Base-by-base conservation (phyloP, 441 rosid species). In the Francoa sonchifolia region DNA sequence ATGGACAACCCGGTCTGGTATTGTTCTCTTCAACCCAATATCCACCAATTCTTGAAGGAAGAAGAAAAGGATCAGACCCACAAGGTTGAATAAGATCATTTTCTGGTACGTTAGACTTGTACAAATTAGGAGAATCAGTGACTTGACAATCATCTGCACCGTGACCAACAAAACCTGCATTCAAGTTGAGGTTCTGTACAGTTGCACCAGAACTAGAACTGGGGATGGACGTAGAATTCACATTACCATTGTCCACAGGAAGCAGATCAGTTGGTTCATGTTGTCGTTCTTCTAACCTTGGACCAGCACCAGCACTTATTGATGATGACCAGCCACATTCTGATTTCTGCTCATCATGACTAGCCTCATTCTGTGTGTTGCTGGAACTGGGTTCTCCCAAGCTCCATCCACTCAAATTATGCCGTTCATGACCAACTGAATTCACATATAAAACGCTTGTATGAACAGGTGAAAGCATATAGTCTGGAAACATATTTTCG, bases 371-470 rank as follows among this genome's bases (percentile, higher is more conserved):
- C 17, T 47, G 68, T 34, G 59, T 30, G 7, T 65, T 52, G 39
- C 58, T 64, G 16, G 80, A 72, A 57, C 77, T 68, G 15, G 74
- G 65, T 55, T 72, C 79, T 44, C 77, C 77, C 20, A 73, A 34
- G 62, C 60, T 50, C 71, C 78, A 66, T 39, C 81, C 63, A 26
- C 65, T 67, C 33, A 68, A 43, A 35, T 51, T 65, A n/a, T 45
- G 79, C 13, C 56, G 72, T 48, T 73, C 87, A 41, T 61, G 78
- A 52, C 63, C 66, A 55, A 63, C 42, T 39, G 90, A 58, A 63
- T 58, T 73, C 30, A 46, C 35, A 61, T 36, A 59, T n/a, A 60
- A 11, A 41, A 57, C 32, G 39, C 40, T 69, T 25, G 71, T 48
- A 42, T 47, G 63, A 47, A 54, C 30, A n/a, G 77, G 59, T 5